Evolutionary conservation across 345 rosid species (phyloP).

Genomic region (Brassica napus): DNA sequence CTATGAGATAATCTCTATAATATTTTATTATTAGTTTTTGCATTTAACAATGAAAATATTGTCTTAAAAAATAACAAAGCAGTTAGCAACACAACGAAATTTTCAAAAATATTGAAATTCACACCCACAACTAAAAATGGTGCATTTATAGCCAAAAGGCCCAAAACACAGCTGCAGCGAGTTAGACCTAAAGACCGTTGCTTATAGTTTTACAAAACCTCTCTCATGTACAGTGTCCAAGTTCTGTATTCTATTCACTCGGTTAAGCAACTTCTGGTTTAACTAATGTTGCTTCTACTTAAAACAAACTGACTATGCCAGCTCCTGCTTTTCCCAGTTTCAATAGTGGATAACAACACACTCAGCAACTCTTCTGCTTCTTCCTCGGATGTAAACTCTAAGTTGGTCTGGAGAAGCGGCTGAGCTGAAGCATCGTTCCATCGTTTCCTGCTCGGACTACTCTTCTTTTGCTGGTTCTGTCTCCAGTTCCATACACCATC

Average conservation of each 20-base stretch:
- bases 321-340: slow-evolving; percentile 58
- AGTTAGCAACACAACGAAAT: background rate
- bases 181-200: background rate
- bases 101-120: background rate
- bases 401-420: slow-evolving; percentile 70
- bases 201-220: background rate
- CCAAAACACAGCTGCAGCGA: background rate
- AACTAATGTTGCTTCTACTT: slow-evolving; percentile 51
- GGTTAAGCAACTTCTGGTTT: slow-evolving; percentile 1
- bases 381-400: slow-evolving; percentile 59
- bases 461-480: slow-evolving; percentile 52
- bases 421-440: slow-evolving; percentile 60
- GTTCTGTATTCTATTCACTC: slow-evolving; percentile 17
- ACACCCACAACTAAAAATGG: background rate
- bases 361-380: slow-evolving; percentile 54
- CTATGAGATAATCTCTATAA: no score
- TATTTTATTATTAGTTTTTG: no score
- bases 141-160: background rate
- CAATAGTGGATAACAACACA: slow-evolving; percentile 60
- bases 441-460: slow-evolving; percentile 49
- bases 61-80: background rate
- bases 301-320: slow-evolving; percentile 56
- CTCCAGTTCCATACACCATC: slow-evolving; percentile 60
- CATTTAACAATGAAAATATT: background rate
- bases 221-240: slow-evolving; percentile 18